Evolutionary conservation across 1,139 yeast species (phyloP), one percentile per base, ranked within the genome.

Genomic region (Blastobotrys illinoisensis): DNA sequence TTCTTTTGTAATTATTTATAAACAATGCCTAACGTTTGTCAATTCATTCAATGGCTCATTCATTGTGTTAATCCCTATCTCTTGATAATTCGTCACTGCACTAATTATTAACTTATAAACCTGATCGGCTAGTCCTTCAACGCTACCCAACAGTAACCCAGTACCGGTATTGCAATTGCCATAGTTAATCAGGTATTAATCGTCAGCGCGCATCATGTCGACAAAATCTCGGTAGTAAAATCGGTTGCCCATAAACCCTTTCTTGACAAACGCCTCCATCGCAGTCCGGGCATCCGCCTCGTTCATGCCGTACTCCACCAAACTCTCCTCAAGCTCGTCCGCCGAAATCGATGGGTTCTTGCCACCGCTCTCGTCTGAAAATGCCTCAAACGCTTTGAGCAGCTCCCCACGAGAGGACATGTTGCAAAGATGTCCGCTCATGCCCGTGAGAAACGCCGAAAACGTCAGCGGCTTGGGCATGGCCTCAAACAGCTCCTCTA

Each of bases 391-490:
- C 4, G 96, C 91, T 49, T 79, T 77, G 52, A 75, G 69, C 14
- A 91, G 73, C 55, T 88, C 88, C 26, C 74, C 73, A 47, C 79
- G 75, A 53, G 82, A 81, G 24, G 89, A 86, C 54, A 88, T 74
- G 54, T 77, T 77, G 53, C 77, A 74, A 50, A 87, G 69, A 58
- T 80, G 81, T 5, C 72, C 72, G 2, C 89, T 82, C 85, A 91
- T 82, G 47, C 84, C 73, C 4, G 85, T 80, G 65, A 87, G 74
- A 67, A 84, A 91, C 50, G 80, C 80, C 2, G 95, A 83, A 65
- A 90, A 88, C 46, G 82, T 81, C 44, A 89, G 63, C n/a, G 81
- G 80, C 7, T 68, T 67, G 1, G 88, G 70, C 85, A 88, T 82
- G 43, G 68, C 55, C 0, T 71, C 64, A 40, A 86, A 64, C 64